Evolutionary conservation across 768 basidiomycete genomes (phyloP), one percentile per base, ranked within the genome.

Genomic region (Stropharia rugosoannulata): DNA sequence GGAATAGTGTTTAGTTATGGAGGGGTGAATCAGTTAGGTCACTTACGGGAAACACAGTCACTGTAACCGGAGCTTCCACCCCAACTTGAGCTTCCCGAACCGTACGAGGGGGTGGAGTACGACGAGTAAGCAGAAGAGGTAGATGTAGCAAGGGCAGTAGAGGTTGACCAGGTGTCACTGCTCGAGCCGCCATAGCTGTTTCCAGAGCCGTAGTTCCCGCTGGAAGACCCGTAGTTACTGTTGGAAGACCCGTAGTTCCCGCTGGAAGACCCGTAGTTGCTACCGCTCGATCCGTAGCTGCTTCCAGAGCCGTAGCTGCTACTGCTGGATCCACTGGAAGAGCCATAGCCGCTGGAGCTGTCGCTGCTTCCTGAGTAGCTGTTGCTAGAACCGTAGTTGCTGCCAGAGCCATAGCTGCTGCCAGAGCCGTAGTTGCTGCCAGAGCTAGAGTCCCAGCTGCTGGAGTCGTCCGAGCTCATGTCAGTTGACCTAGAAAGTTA

Each of bases 31-130:
- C 7, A 13, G 36, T 13, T 37, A 10, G 41, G 22, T 37, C 37
- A 78, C 85, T 67, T 63, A 90, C 87, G 82, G 62, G 84, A 79
- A 38, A 90, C 87, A 65, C 89, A 90, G 71, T 76, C 76, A 61
- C 86, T 73, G 73, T 89, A 90, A 41, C 76, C 76, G 16, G 74
- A 75, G 47, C 73, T 75, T 22, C 22, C 22, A 49, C 77, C 76
- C 85, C 85, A 86, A 72, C 73, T 81, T 42, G 73, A 72, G 59
- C 69, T 75, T 56, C 87, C 87, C 18, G 87, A 89, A 6, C 87
- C 87, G 66, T 87, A 86, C 10, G 75, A 69, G 22, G 81, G 73
- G 5, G 76, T 70, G n/a, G 76, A 69, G 56, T 74, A 73, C 18
- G 70, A 62, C 27, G 54, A 19, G 54, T 57, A 60, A 5, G 61